A percentile compares a stretch with the other conserved stretches of the same genome.
Conservation (phyloP, 2,329 filamentous ascomycete genomes). For the Aspergillus hiratsukae region DNA sequence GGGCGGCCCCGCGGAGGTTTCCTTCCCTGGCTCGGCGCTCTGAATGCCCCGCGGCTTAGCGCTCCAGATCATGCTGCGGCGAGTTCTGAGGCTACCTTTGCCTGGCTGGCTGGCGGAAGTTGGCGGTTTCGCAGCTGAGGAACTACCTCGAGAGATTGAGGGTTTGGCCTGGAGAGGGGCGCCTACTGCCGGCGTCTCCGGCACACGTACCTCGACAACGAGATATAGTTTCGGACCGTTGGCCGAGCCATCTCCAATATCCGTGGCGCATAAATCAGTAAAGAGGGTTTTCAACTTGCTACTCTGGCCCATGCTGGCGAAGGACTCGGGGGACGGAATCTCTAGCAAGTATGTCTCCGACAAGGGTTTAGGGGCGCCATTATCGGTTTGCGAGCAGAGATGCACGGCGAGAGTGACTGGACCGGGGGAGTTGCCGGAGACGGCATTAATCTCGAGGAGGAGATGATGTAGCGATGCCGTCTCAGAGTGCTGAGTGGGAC, state of each 20-base stretch:
- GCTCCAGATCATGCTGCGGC: conserved; percentile 45
- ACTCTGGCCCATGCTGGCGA: conserved; percentile 60
- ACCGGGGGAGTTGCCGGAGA: conserved; percentile 71
- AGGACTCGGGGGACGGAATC: conserved; percentile 67
- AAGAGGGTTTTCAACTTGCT: conserved; percentile 79
- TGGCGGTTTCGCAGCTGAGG: conserved; percentile 21
- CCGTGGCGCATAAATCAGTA: conserved; percentile 73
- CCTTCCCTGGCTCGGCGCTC: conserved; percentile 28
- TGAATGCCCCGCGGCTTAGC: conserved; percentile 30
- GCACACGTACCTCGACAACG: conserved; percentile 71
- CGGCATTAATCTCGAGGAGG: conserved; percentile 76
- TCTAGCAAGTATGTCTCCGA: conserved; percentile 82
- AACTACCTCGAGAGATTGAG: conserved; percentile 33
- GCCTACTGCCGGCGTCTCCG: conserved; percentile 40
- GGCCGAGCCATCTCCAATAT: conserved; percentile 59
- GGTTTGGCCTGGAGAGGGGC: conserved; percentile 23
- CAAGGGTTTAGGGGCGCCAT: conserved; percentile 60
- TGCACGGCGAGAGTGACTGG: conserved; percentile 72
- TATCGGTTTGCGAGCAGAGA: conserved; percentile 67
- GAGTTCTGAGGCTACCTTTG: conserved; percentile 36
- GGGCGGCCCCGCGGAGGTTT: conserved; percentile 23
- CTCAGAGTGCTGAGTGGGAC: conserved; percentile 64
- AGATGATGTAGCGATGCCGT: conserved; percentile 72
- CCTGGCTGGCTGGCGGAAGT: conserved; percentile 26
- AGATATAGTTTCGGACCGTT: conserved; percentile 73